phyloP scores from a whole-genome alignment of 805 yeast species.

The Hanseniaspora jakobsenii region DNA sequence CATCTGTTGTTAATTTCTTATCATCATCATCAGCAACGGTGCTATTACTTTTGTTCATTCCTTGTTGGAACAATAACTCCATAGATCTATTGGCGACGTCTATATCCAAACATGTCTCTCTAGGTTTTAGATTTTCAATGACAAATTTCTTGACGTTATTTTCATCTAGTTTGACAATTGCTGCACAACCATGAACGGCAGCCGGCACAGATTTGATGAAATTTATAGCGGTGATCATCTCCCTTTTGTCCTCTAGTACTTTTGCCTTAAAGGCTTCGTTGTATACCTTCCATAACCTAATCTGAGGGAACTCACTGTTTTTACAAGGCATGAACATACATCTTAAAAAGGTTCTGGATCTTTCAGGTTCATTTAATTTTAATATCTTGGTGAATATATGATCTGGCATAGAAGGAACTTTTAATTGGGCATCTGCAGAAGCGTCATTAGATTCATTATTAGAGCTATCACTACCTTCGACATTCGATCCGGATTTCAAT shows the following conservation, averaged over 20 bases:
- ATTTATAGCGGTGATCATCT: conserved; percentile 85
- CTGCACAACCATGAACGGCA: conserved; percentile 79
- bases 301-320: conserved; percentile 84
- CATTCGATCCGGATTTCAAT: no score
- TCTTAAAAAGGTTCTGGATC: conserved; percentile 92
- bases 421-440: conserved; percentile 30
- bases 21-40: neutral
- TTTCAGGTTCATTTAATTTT: conserved; percentile 63
- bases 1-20: neutral
- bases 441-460: conserved; percentile 26
- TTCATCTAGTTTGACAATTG: conserved; percentile 72
- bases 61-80: conserved; percentile 17
- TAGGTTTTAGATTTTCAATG: conserved; percentile 87
- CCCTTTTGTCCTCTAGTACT: conserved; percentile 39
- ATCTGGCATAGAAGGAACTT: conserved; percentile 49
- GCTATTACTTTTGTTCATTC: no score
- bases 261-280: conserved; percentile 70
- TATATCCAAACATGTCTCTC: conserved; percentile 44
- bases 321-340: conserved; percentile 72
- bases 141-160: conserved; percentile 63
- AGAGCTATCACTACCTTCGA: conserved; percentile 22
- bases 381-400: conserved; percentile 50
- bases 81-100: conserved; percentile 37
- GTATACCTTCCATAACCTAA: conserved; percentile 89
- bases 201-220: conserved; percentile 87